These are phyloP conservation scores for Grigorovia humatica DNA, from an alignment of 805 yeast species.

Conservation along the genomic window DNA sequence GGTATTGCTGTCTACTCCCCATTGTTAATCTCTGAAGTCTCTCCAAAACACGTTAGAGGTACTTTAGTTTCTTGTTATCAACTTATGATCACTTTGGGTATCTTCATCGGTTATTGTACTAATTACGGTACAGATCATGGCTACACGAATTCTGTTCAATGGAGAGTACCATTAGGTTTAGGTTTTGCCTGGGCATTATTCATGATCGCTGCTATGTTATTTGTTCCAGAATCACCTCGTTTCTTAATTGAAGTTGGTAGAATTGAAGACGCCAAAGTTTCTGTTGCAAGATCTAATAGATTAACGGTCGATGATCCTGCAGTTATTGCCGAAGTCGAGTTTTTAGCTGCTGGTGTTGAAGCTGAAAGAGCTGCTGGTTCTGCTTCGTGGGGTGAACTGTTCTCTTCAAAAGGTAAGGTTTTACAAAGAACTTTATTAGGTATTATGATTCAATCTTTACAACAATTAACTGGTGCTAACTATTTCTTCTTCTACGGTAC, in stretches of 20 bases:
- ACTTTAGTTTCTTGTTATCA: constrained; percentile 61
- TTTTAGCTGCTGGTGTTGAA: constrained; percentile 39
- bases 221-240: constrained; percentile 70
- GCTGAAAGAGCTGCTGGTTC: constrained; percentile 50
- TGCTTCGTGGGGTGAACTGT: constrained; percentile 54
- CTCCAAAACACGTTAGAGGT: constrained; percentile 67
- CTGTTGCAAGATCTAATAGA: constrained; percentile 53
- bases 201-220: constrained; percentile 31
- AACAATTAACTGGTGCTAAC: constrained; percentile 53
- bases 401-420: constrained; percentile 62
- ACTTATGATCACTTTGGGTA: constrained; percentile 60
- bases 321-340: constrained; percentile 47
- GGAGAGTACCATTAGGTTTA: constrained; percentile 66
- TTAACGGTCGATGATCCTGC: constrained; percentile 43
- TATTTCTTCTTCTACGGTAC: constrained; percentile 62
- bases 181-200: constrained; percentile 38
- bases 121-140: constrained; percentile 50
- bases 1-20: constrained; percentile 69
- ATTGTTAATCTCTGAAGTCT: constrained; percentile 56
- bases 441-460: constrained; percentile 46
- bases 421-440: constrained; percentile 39
- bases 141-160: constrained; percentile 55
- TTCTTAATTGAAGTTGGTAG: constrained; percentile 46
- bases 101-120: constrained; percentile 66
- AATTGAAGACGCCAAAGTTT: constrained; percentile 51